Evolutionary conservation across 176 grass and related monocot genomes (phyloP).

Genomic region (Lolium multiflorum): DNA sequence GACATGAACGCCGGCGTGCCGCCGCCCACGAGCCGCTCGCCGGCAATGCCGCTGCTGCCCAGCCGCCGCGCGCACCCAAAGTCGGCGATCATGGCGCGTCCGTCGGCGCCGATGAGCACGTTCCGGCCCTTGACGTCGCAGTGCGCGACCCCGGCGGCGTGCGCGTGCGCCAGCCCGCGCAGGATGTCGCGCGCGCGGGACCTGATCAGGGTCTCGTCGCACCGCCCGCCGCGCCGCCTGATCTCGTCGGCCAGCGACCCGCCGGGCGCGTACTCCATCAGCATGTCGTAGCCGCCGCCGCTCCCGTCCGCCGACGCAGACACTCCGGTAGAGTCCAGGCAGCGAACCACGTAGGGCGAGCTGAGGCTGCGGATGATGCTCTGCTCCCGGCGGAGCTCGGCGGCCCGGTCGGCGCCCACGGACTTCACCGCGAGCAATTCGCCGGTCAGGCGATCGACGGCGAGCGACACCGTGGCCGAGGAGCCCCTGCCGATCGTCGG

Average conservation of each 20-base stretch:
- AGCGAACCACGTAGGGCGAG: constrained; percentile 46
- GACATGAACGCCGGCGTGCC: constrained; percentile 61
- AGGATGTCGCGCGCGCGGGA: constrained; percentile 42
- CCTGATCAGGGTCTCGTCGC: constrained; percentile 39
- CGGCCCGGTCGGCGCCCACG: constrained; percentile 9
- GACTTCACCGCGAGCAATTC: constrained; percentile 52
- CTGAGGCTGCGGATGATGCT: constrained; percentile 6
- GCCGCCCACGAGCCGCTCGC: background rate
- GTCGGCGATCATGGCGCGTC: constrained; percentile 18
- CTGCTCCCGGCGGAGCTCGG: constrained; percentile 41
- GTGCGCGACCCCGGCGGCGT: no score
- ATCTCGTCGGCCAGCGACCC: constrained; percentile 63
- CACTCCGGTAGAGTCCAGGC: background rate
- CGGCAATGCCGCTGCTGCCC: background rate
- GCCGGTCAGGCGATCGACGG: background rate
- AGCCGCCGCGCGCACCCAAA: constrained; percentile 50
- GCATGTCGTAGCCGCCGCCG: constrained; percentile 29
- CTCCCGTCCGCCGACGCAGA: background rate
- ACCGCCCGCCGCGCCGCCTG: constrained; percentile 36
- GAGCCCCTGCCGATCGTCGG: no score
- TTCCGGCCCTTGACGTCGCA: no score
- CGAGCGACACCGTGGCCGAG: no score
- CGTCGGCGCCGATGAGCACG: no score
- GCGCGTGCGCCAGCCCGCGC: constrained; percentile 44
- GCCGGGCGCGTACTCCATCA: constrained; percentile 59